Base-by-base conservation (phyloP, 768 basidiomycete species). In the Boletus bicolor region DNA sequence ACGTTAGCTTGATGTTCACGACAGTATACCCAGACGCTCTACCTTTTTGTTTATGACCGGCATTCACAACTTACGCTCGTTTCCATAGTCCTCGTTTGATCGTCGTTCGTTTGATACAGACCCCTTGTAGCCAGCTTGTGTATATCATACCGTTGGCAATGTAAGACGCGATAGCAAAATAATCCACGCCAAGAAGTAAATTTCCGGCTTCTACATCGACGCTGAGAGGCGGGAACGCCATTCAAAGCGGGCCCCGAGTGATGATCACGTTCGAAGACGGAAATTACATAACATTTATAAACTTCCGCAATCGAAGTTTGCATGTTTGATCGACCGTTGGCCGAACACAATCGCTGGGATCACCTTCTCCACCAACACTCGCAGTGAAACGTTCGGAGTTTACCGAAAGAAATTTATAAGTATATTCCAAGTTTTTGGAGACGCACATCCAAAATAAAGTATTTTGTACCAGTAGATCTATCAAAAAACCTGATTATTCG, bases 21-120 rank as follows among this genome's bases (percentile, higher is more conserved):
- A 57, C 38, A 37, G 57, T 28, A 64, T 68, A 64, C 64, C 64
- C 64, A 52, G 54, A 64, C 50, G 17, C 48, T 56, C 41, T 28
- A 47, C 44, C 45, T 36, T 32, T 24, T 49, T 61, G 50, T 60
- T 52, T 55, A 64, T 59, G 57, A 12, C 50, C 42, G 14, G 37
- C 44, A 49, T 55, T 41, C 10, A 28, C 55, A 21, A 53, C 53
- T 45, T 56, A 61, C 66, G 64, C 48, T 67, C 66, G 46, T 67
- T 67, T 61, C 43, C 44, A 17, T 47, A 51, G 49, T 55, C 42
- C 30, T 49, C 49, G 34, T 57, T 55, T 50, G 53, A 44, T 51
- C n/a, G 54, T 43, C 66, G 58, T 58, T 68, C 66, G 35, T 65
- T 65, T 50, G 51, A 26, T 51, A 57, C 28, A 49, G 38, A 34